A percentile compares a stretch with the other conserved stretches of the same genome.
Conservation (phyloP, 2,329 filamentous ascomycete genomes). For the Fonsecaea erecta region DNA sequence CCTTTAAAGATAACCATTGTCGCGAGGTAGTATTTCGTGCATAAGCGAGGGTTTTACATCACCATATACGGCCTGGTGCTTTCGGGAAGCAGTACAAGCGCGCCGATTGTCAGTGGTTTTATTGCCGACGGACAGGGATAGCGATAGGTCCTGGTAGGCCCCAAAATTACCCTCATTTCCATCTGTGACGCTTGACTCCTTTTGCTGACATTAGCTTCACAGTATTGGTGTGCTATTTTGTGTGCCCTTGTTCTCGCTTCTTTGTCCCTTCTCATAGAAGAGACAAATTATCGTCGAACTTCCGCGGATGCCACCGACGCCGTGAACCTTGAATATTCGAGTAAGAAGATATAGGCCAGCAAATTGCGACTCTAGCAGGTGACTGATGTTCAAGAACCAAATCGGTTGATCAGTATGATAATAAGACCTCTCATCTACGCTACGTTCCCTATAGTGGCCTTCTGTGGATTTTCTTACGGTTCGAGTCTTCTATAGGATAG, state of each 20-base stretch:
- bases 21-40: slow-evolving; percentile 20
- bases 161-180: background rate
- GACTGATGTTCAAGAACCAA: too few relatives aligned
- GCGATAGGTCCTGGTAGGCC: slow-evolving; percentile 54
- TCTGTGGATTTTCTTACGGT: slow-evolving; percentile 44
- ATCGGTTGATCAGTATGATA: too few relatives aligned
- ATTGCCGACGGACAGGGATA: slow-evolving; percentile 54
- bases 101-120: slow-evolving; percentile 54
- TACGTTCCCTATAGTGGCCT: slow-evolving; percentile 44
- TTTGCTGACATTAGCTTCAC: background rate
- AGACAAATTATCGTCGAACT: too few relatives aligned
- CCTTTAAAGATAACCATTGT: too few relatives aligned
- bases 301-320: too few relatives aligned
- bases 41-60: slow-evolving; percentile 32
- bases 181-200: too few relatives aligned
- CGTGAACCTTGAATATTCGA: too few relatives aligned
- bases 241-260: too few relatives aligned
- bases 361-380: too few relatives aligned
- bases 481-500: slow-evolving; percentile 48
- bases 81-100: slow-evolving; percentile 28
- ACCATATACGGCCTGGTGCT: slow-evolving; percentile 28
- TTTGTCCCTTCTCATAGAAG: too few relatives aligned
- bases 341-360: too few relatives aligned
- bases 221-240: too few relatives aligned
- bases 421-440: slow-evolving; percentile 14